A percentile compares a stretch with the other conserved stretches of the same genome.
Conservation (phyloP, 2,329 filamentous ascomycete genomes). For the Chrysoporthe cubensis region DNA sequence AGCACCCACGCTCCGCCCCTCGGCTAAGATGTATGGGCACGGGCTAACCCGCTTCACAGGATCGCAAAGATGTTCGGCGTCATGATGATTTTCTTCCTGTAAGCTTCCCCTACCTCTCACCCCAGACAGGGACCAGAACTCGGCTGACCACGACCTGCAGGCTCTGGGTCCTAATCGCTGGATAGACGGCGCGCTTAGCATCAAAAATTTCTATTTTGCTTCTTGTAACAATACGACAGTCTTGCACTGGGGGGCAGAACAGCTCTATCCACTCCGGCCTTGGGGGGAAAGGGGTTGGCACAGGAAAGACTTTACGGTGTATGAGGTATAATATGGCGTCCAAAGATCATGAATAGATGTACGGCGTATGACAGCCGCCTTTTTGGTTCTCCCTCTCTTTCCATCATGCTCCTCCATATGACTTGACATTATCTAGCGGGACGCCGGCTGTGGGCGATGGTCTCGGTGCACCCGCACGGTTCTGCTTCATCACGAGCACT, state of each 20-base stretch:
- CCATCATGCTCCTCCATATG: not conserved
- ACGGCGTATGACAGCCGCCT: conserved; percentile 23
- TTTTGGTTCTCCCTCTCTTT: not conserved
- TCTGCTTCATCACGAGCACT: no score
- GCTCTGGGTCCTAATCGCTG: conserved; percentile 70
- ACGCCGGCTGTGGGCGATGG: not conserved
- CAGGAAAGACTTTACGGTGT: conserved; percentile 29
- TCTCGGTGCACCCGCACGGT: no score
- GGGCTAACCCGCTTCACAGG: not conserved
- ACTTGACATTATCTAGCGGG: not conserved
- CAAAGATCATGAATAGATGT: conserved; percentile 28
- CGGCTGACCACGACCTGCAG: conserved; percentile 38
- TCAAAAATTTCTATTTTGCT: conserved; percentile 22
- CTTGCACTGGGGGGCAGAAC: conserved; percentile 6
- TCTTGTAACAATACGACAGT: conserved; percentile 28
- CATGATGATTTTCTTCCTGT: conserved; percentile 90
- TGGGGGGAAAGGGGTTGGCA: conserved; percentile 4
- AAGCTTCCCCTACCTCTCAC: conserved; percentile 36
- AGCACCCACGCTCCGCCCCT: not conserved
- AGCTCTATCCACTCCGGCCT: conserved; percentile 4
- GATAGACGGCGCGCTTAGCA: conserved; percentile 39
- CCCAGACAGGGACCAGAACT: not conserved
- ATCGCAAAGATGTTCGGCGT: conserved; percentile 83
- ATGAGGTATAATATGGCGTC: conserved; percentile 28
- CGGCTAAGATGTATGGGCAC: not conserved